These are phyloP conservation scores for Candida patagonica DNA, from an alignment of 805 yeast genomes.

Conservation along the genomic window DNA sequence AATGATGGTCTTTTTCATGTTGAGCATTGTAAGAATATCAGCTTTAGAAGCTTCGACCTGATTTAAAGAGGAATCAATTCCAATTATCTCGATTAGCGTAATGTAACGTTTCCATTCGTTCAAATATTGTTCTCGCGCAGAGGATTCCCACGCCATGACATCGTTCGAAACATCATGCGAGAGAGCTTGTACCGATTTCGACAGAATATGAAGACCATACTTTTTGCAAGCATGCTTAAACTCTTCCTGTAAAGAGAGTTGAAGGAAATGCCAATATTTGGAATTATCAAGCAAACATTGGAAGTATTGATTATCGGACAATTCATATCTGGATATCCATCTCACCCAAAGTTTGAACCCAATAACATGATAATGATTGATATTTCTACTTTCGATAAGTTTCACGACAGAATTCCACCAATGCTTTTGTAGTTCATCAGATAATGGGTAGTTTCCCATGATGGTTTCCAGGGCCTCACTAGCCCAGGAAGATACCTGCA, in stretches of 20 bases:
- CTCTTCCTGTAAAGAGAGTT: conserved; percentile 43
- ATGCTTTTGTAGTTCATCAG: not conserved
- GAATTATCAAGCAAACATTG: conserved; percentile 10
- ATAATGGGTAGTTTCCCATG: not conserved
- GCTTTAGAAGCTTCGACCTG: conserved; percentile 70
- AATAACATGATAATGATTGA: conserved; percentile 3
- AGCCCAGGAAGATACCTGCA: conserved; percentile 2
- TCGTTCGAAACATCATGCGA: conserved; percentile 26
- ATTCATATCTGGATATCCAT: conserved; percentile 8
- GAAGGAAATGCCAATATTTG: conserved; percentile 49
- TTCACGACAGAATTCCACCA: conserved; percentile 3
- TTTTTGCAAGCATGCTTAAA: conserved; percentile 58
- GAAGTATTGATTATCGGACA: conserved; percentile 2
- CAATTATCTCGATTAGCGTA: conserved; percentile 71
- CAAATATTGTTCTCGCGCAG: conserved; percentile 25
- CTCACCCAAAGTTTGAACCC: conserved; percentile 18
- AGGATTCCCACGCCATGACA: conserved; percentile 38
- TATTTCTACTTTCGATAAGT: not conserved
- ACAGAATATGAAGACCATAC: conserved; percentile 55
- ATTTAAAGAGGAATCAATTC: conserved; percentile 76
- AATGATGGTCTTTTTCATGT: conserved; percentile 37
- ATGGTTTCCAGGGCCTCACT: conserved; percentile 1
- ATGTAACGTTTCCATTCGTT: conserved; percentile 63
- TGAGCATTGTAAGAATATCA: conserved; percentile 50
- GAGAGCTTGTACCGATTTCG: conserved; percentile 43